Percentiles rank a stretch among this genome's conserved stretches.
Evolutionary conservation across 148 eudicot species (phyloP).

Genomic region (Rhododendron molle): DNA sequence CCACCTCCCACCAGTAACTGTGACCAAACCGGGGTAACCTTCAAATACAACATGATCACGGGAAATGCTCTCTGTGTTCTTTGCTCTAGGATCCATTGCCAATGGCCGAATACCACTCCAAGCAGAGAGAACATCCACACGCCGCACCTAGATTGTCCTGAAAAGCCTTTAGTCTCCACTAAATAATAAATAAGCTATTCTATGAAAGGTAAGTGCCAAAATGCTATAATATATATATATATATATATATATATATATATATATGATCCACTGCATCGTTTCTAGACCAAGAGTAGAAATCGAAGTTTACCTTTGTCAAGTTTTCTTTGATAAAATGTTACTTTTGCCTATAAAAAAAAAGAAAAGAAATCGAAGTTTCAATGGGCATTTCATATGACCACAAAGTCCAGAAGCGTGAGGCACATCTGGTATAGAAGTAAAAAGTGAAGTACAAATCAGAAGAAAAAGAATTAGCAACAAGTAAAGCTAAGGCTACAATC

Average conservation of each 20-base stretch:
- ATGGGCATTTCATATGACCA: background rate
- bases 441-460: background rate
- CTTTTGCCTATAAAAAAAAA: too few relatives aligned
- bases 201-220: background rate
- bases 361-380: background rate
- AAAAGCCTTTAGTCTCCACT: background rate
- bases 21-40: constrained; percentile 91
- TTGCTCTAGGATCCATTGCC: constrained; percentile 90
- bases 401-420: background rate
- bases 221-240: background rate
- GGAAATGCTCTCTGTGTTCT: constrained; percentile 88
- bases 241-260: too few relatives aligned
- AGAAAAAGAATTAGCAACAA: background rate
- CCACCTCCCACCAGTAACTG: constrained; percentile 99
- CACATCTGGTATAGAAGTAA: background rate
- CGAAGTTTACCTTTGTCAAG: background rate
- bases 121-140: constrained; percentile 92
- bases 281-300: background rate
- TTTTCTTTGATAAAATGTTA: too few relatives aligned
- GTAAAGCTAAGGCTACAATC: background rate
- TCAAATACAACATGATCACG: constrained; percentile 92
- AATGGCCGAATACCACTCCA: constrained; percentile 99
- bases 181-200: background rate
- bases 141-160: constrained; percentile 60
- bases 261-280: background rate